Evolutionary conservation across 495 filamentous ascomycete genomes (phyloP).

Genomic region (Hypoxylon fragiforme): DNA sequence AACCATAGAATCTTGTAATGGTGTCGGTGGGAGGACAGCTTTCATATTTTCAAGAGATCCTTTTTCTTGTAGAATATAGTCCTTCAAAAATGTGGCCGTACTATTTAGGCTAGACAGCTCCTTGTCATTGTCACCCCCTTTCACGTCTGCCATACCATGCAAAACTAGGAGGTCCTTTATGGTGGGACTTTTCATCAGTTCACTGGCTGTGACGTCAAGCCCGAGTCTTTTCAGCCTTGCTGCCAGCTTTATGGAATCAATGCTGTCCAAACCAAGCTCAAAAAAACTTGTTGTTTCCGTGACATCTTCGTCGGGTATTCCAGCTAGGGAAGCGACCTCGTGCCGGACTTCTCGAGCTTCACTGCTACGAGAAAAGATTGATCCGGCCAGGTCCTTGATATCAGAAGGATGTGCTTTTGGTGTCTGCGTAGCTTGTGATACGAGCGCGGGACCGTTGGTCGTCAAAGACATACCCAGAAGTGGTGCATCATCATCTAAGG

Average conservation of each 20-base stretch:
- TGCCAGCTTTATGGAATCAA: slow-evolving; percentile 70
- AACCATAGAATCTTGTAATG: slow-evolving; percentile 82
- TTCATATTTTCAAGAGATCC: slow-evolving; percentile 45
- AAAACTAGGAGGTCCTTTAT: slow-evolving; percentile 55
- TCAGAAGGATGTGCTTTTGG: neutral
- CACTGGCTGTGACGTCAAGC: slow-evolving; percentile 64
- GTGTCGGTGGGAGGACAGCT: slow-evolving; percentile 63
- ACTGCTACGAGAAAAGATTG: slow-evolving; percentile 57
- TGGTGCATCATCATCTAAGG: slow-evolving; percentile 8
- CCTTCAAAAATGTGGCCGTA: slow-evolving; percentile 16
- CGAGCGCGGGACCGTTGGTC: neutral
- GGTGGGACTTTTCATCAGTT: slow-evolving; percentile 69
- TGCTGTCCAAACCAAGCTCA: slow-evolving; percentile 69
- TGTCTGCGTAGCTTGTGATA: neutral
- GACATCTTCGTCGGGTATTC: slow-evolving; percentile 52
- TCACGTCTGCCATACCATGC: neutral
- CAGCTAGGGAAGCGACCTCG: slow-evolving; percentile 64
- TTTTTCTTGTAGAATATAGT: slow-evolving; percentile 1
- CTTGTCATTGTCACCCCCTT: neutral
- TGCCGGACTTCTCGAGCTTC: slow-evolving; percentile 53
- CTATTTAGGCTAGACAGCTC: neutral
- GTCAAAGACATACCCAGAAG: neutral
- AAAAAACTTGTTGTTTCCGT: slow-evolving; percentile 60
- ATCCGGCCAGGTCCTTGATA: neutral
- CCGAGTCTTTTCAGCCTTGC: slow-evolving; percentile 62